Evolutionary conservation across 73 alveolate genomes (phyloP).

Genomic region (Stentor roeselii): DNA sequence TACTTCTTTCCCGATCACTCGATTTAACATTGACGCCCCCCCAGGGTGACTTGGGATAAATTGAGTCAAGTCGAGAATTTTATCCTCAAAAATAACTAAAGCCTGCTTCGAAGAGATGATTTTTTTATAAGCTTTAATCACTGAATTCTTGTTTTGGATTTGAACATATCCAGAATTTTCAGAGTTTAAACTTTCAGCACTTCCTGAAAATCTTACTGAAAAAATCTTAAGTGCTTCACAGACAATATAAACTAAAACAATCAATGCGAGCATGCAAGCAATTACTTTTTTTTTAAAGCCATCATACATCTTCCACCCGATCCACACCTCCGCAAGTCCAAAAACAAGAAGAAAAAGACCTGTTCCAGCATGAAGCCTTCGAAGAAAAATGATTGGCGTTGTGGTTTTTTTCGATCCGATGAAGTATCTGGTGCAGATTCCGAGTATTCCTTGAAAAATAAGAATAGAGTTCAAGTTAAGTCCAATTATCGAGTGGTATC

Average conservation of each 20-base stretch:
- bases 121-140: no score
- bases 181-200: no score
- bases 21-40: neutral
- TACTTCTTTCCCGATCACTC: neutral
- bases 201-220: neutral
- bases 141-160: no score
- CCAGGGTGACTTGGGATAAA: conserved; percentile 25
- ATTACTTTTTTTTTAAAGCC: neutral
- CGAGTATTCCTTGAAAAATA: neutral
- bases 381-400: neutral
- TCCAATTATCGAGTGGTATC: neutral
- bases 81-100: neutral
- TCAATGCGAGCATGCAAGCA: neutral
- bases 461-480: neutral
- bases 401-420: neutral
- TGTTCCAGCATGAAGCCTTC: neutral
- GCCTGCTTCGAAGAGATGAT: neutral
- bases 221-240: neutral
- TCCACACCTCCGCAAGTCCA: neutral
- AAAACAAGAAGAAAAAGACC: neutral
- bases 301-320: neutral
- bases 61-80: neutral
- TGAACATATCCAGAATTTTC: neutral
- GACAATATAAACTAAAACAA: neutral
- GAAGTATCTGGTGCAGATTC: neutral